These are phyloP conservation scores for Phytopythium oedochilum DNA, from an alignment of 352 stramenopile genomes.

Conservation along the genomic window DNA sequence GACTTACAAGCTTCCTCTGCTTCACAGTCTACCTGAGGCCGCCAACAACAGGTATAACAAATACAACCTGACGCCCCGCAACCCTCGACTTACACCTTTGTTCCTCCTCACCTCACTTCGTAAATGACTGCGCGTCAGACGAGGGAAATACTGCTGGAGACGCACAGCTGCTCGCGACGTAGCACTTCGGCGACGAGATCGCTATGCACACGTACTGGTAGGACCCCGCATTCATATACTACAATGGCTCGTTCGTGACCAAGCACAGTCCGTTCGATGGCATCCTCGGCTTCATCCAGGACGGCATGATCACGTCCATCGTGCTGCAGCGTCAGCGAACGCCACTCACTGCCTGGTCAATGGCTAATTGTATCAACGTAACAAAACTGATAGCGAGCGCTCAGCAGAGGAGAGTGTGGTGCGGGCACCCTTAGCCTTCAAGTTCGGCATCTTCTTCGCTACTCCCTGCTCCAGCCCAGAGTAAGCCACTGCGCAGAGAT, in stretches of 20 bases:
- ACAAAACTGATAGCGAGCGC: no score
- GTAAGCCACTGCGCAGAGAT: slow-evolving; percentile 25
- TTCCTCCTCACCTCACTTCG: no score
- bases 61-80: no score
- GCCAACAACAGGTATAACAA: background rate
- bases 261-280: slow-evolving; percentile 65
- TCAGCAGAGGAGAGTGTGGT: slow-evolving; percentile 24
- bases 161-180: slow-evolving; percentile 66
- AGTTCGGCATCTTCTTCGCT: slow-evolving; percentile 68
- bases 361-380: background rate
- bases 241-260: slow-evolving; percentile 33
- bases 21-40: slow-evolving; percentile 53
- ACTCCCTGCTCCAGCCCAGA: slow-evolving; percentile 20
- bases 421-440: slow-evolving; percentile 49
- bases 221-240: slow-evolving; percentile 44
- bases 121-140: background rate
- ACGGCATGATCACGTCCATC: slow-evolving; percentile 43
- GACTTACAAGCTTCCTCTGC: background rate
- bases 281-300: slow-evolving; percentile 64
- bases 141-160: slow-evolving; percentile 18
- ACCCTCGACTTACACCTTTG: no score
- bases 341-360: background rate
- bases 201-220: slow-evolving; percentile 28
- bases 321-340: slow-evolving; percentile 55
- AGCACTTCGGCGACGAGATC: slow-evolving; percentile 39